Evolutionary conservation across 1,284 basidiomycete genomes (phyloP).

Genomic region (Termitomyces sp.): DNA sequence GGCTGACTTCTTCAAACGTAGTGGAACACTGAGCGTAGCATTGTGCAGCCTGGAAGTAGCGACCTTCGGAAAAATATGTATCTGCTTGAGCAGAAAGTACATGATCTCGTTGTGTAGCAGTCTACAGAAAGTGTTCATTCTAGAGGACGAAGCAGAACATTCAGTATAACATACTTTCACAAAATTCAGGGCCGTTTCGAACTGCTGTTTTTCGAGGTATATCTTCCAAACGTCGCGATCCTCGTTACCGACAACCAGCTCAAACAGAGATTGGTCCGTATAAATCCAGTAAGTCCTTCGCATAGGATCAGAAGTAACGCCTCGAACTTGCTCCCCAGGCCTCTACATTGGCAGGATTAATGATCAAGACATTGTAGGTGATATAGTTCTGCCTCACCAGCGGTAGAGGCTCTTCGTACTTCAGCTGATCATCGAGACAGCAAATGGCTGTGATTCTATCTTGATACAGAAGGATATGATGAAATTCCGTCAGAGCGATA

Average conservation of each 20-base stretch:
- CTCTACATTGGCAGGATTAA: slow-evolving; percentile 40
- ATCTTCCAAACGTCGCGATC: slow-evolving; percentile 94
- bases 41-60: slow-evolving; percentile 89
- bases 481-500: slow-evolving; percentile 87
- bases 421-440: slow-evolving; percentile 75
- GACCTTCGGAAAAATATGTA: slow-evolving; percentile 75
- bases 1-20: slow-evolving; percentile 88
- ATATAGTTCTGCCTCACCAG: slow-evolving; percentile 47
- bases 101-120: slow-evolving; percentile 78
- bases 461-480: slow-evolving; percentile 83
- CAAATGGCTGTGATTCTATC: slow-evolving; percentile 80
- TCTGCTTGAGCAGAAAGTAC: slow-evolving; percentile 85
- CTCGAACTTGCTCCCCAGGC: slow-evolving; percentile 66
- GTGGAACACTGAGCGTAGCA: slow-evolving; percentile 87
- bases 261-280: slow-evolving; percentile 86
- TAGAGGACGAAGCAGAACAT: background rate
- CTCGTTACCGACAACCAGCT: slow-evolving; percentile 85
- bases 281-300: slow-evolving; percentile 94
- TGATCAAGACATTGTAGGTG: background rate
- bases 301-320: slow-evolving; percentile 78
- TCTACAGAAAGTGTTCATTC: slow-evolving; percentile 38
- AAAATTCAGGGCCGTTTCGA: slow-evolving; percentile 74
- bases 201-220: slow-evolving; percentile 77
- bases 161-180: slow-evolving; percentile 54
- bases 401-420: slow-evolving; percentile 82